Evolutionary conservation across 352 stramenopile genomes (phyloP).

Genomic region (Pythium phragmitis): DNA sequence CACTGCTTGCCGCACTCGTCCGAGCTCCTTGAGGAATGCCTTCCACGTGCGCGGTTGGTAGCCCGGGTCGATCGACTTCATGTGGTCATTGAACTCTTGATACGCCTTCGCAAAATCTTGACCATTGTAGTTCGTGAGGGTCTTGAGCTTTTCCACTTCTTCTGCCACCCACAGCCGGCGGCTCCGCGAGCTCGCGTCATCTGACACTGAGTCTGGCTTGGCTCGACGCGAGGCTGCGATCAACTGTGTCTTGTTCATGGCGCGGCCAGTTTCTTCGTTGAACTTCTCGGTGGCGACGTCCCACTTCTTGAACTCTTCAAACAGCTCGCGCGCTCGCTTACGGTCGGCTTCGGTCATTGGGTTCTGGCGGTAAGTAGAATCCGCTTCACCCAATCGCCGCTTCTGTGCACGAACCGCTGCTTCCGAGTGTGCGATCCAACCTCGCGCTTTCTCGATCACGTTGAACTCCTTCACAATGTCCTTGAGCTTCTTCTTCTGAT

Average conservation of each 20-base stretch:
- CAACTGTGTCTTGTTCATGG: neutral
- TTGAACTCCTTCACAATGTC: constrained; percentile 1
- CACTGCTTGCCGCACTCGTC: neutral
- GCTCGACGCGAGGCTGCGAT: neutral
- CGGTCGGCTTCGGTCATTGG: neutral
- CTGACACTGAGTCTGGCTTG: neutral
- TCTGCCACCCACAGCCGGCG: neutral
- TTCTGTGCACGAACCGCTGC: neutral
- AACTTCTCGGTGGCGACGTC: neutral
- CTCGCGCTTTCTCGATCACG: neutral
- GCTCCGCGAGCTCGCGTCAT: neutral
- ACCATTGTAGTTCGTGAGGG: neutral
- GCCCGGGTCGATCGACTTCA: neutral
- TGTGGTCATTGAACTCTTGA: neutral
- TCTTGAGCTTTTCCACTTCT: constrained; percentile 3
- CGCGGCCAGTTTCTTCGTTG: constrained; percentile 4
- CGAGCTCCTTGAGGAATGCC: neutral
- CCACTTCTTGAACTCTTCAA: neutral
- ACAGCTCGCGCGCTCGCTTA: constrained; percentile 1
- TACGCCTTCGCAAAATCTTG: neutral
- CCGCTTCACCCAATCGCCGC: neutral
- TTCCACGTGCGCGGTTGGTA: neutral
- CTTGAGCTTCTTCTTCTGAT: constrained; percentile 1
- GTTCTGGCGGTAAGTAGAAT: neutral
- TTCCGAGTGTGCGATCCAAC: neutral